These are phyloP conservation scores for Cyberlindnera petersonii DNA, from an alignment of 805 yeast genomes.

Conservation along the genomic window DNA sequence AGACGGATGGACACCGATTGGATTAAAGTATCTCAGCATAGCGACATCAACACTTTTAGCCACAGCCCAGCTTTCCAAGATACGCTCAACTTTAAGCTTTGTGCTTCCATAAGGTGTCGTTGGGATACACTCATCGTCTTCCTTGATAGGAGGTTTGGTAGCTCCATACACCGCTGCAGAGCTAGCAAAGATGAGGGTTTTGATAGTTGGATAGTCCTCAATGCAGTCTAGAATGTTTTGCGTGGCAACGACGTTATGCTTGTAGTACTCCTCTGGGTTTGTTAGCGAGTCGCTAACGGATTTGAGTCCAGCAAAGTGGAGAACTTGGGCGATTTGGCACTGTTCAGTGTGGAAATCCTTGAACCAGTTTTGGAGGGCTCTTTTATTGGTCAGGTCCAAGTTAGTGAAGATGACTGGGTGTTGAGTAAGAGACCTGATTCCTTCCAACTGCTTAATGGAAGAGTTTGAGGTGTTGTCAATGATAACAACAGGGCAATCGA, in stretches of 20 bases:
- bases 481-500: constrained; percentile 61
- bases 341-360: constrained; percentile 7
- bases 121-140: constrained; percentile 57
- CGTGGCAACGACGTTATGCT: constrained; percentile 65
- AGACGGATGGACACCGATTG: constrained; percentile 83
- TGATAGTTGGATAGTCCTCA: constrained; percentile 34
- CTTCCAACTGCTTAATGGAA: constrained; percentile 50
- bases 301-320: constrained; percentile 80
- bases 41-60: constrained; percentile 44
- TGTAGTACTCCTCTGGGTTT: constrained; percentile 65
- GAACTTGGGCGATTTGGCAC: constrained; percentile 15
- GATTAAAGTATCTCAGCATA: constrained; percentile 73
- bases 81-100: constrained; percentile 60
- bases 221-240: constrained; percentile 52
- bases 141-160: constrained; percentile 58
- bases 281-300: constrained; percentile 77
- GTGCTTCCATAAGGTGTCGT: constrained; percentile 78
- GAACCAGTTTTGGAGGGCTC: constrained; percentile 6
- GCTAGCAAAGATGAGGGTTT: constrained; percentile 64
- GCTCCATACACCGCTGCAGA: constrained; percentile 86
- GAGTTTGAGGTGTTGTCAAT: constrained; percentile 70
- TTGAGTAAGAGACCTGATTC: constrained; percentile 42
- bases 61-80: constrained; percentile 33
- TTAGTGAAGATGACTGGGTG: constrained; percentile 45
- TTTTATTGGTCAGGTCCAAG: constrained; percentile 10